A percentile compares a stretch with the other conserved stretches of the same genome.
phyloP scores from a whole-genome alignment of 2,329 filamentous ascomycete species.

The Epichloe uncinata region DNA sequence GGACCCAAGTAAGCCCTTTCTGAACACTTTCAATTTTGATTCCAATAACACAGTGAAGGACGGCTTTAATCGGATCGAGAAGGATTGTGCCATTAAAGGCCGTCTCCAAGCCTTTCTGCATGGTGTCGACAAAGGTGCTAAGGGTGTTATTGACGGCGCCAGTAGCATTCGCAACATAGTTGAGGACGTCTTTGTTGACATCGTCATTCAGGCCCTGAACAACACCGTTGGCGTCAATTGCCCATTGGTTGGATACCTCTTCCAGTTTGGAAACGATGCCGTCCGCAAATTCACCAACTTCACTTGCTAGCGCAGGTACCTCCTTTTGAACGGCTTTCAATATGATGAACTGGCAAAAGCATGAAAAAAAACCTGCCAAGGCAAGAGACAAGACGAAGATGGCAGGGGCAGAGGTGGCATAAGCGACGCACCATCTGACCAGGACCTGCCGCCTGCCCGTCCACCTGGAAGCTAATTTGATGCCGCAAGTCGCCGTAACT shows the following conservation, averaged over 20 bases:
- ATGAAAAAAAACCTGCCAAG: constrained; percentile 68
- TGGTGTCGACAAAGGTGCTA: constrained; percentile 66
- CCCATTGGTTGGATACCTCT: constrained; percentile 64
- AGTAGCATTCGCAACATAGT: constrained; percentile 78
- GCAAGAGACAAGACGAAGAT: constrained; percentile 79
- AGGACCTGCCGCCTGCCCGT: constrained; percentile 55
- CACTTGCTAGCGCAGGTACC: constrained; percentile 57
- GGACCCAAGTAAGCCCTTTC: constrained; percentile 85
- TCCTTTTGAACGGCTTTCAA: constrained; percentile 59
- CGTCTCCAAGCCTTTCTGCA: constrained; percentile 56
- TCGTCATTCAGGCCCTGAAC: constrained; percentile 57
- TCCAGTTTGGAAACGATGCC: constrained; percentile 62
- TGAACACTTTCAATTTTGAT: constrained; percentile 78
- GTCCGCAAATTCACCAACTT: constrained; percentile 69
- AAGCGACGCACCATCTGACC: constrained; percentile 71
- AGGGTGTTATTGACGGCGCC: constrained; percentile 73
- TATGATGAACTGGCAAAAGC: constrained; percentile 71
- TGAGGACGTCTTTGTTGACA: constrained; percentile 75
- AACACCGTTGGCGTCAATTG: constrained; percentile 59
- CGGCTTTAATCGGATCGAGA: constrained; percentile 61
- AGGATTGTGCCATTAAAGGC: constrained; percentile 77
- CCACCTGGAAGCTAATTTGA: constrained; percentile 55
- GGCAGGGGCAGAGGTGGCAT: constrained; percentile 72
- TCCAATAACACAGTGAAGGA: constrained; percentile 76
- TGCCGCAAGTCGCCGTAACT: constrained; percentile 56